A percentile compares a stretch with the other conserved stretches of the same genome.
Conservation (phyloP, 768 basidiomycete genomes). For the Boletellus emodensis region DNA sequence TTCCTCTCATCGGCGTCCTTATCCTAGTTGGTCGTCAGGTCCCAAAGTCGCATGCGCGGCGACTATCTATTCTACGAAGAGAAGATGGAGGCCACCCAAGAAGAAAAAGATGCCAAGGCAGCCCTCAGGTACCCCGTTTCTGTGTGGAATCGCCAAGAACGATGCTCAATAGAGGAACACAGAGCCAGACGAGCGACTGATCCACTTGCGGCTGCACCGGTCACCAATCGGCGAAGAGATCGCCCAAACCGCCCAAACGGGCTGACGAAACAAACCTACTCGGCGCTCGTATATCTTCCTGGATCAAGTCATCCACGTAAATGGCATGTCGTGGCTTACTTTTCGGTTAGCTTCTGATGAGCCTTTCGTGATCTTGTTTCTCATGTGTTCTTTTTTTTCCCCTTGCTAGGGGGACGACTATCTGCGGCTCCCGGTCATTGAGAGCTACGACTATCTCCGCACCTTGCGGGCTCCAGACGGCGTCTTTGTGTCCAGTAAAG, state of each 20-base stretch:
- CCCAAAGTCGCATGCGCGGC: constrained; percentile 79
- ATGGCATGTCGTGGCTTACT: constrained; percentile 85
- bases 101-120: constrained; percentile 75
- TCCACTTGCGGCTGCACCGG: constrained; percentile 52
- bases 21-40: constrained; percentile 42
- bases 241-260: constrained; percentile 75
- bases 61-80: constrained; percentile 84
- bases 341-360: constrained; percentile 48
- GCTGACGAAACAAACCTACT: constrained; percentile 84
- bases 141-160: neutral
- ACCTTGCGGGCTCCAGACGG: constrained; percentile 63
- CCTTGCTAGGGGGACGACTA: constrained; percentile 62
- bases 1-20: constrained; percentile 1
- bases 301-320: constrained; percentile 56
- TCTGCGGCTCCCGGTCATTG: constrained; percentile 63
- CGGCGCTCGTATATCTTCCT: constrained; percentile 66
- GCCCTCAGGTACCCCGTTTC: constrained; percentile 54
- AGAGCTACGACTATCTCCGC: constrained; percentile 71
- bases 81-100: constrained; percentile 75
- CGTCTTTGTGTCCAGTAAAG: constrained; percentile 70
- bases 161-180: constrained; percentile 11
- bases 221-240: constrained; percentile 68
- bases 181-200: constrained; percentile 61
- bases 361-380: neutral
- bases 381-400: constrained; percentile 2